A percentile compares a stretch with the other conserved stretches of the same genome.
phyloP scores from a whole-genome alignment of 2,329 filamentous ascomycete species.

The Ploettnerulaceae sp. region DNA sequence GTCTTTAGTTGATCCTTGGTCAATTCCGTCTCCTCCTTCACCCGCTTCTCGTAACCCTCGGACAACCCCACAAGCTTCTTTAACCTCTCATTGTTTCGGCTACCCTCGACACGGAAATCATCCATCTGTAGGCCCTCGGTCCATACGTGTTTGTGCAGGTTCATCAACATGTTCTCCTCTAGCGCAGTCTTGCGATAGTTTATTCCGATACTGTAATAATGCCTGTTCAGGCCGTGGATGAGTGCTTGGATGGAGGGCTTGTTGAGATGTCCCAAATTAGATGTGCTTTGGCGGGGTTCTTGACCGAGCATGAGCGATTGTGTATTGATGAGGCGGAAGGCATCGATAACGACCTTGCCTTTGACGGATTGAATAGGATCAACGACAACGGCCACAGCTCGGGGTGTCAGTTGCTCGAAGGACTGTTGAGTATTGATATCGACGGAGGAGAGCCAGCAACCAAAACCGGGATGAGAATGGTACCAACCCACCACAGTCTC shows the following conservation, averaged over 20 bases:
- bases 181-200: slow-evolving; percentile 96
- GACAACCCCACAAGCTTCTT: slow-evolving; percentile 83
- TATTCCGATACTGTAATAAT: slow-evolving; percentile 99
- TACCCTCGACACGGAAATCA: slow-evolving; percentile 81
- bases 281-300: slow-evolving; percentile 95
- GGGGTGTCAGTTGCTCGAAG: slow-evolving; percentile 97
- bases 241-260: slow-evolving; percentile 99
- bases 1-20: slow-evolving; percentile 98
- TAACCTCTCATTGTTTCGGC: slow-evolving; percentile 81
- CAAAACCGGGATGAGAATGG: slow-evolving; percentile 97
- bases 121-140: slow-evolving; percentile 97
- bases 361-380: slow-evolving; percentile 99
- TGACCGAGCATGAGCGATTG: slow-evolving; percentile 97
- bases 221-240: slow-evolving; percentile 94
- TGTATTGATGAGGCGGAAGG: slow-evolving; percentile 96
- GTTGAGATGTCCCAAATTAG: slow-evolving; percentile 95
- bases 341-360: slow-evolving; percentile 98
- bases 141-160: slow-evolving; percentile 99
- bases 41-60: slow-evolving; percentile 96
- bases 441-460: slow-evolving; percentile 97
- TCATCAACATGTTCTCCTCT: slow-evolving; percentile 99
- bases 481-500: slow-evolving; percentile 99
- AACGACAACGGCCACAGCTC: slow-evolving; percentile 94
- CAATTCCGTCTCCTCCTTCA: slow-evolving; percentile 97
- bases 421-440: slow-evolving; percentile 99